phyloP scores from a whole-genome alignment of 345 rosid species.

The Gossypium anomalum region DNA sequence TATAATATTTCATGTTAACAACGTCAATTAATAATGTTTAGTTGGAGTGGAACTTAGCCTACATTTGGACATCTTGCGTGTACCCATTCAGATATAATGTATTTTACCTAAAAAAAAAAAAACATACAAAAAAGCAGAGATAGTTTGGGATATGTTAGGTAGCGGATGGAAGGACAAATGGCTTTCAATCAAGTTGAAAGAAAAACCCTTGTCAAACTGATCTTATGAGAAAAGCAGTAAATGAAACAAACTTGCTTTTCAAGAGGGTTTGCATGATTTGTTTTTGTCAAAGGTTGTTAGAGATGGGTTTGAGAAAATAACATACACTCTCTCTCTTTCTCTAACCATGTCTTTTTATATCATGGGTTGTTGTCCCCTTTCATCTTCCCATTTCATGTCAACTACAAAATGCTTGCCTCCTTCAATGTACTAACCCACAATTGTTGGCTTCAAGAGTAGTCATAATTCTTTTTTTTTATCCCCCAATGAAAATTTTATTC shows the following conservation, averaged over 20 bases:
- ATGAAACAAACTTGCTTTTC: not conserved
- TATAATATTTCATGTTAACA: no score
- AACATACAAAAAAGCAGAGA: not conserved
- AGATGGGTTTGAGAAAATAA: not conserved
- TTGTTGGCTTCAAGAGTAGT: not conserved
- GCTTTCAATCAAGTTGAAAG: slow-evolving; percentile 5
- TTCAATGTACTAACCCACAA: not conserved
- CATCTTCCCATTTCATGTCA: not conserved
- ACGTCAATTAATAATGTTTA: not conserved
- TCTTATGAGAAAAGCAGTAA: slow-evolving; percentile 3
- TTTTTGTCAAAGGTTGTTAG: slow-evolving; percentile 1
- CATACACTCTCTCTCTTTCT: no score
- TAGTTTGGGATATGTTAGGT: slow-evolving; percentile 26
- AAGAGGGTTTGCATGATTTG: not conserved
- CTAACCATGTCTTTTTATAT: not conserved
- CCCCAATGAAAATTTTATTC: no score
- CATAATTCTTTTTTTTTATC: no score
- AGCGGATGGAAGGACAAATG: slow-evolving; percentile 13
- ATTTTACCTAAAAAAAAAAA: slow-evolving; percentile 15
- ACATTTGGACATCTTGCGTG: slow-evolving; percentile 21
- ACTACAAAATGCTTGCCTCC: not conserved
- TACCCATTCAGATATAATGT: not conserved
- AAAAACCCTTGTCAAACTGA: slow-evolving; percentile 13
- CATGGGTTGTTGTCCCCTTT: not conserved
- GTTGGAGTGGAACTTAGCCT: not conserved